A percentile compares a stretch with the other conserved stretches of the same genome.
Conservation (phyloP, 169 alveolate genomes). For the Plasmodium sp. region DNA sequence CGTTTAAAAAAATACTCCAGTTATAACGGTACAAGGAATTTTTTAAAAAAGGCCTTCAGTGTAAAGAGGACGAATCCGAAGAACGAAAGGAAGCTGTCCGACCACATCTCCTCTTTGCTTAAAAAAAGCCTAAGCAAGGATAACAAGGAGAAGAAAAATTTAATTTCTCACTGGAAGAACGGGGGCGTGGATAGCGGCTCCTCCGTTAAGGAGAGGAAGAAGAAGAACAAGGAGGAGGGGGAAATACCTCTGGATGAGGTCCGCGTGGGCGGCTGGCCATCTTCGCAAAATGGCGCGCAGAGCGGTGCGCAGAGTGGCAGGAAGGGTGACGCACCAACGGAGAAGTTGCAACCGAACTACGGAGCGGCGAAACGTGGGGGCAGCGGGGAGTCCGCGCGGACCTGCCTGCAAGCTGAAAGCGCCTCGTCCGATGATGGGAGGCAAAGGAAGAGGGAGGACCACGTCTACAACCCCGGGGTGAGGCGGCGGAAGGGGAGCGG, state of each 20-base stretch:
- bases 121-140: slow-evolving; percentile 18
- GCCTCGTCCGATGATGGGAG: not conserved
- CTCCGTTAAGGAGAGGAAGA: not conserved
- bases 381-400: not conserved
- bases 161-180: not conserved
- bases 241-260: not conserved
- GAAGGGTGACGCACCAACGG: not conserved
- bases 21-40: slow-evolving; percentile 31
- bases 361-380: not conserved
- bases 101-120: slow-evolving; percentile 45
- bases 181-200: not conserved
- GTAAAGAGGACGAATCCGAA: not conserved
- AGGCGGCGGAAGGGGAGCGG: not conserved
- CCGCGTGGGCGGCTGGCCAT: not conserved
- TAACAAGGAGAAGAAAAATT: not conserved
- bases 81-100: slow-evolving; percentile 53
- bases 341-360: not conserved
- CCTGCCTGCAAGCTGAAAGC: not conserved
- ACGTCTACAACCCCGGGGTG: not conserved
- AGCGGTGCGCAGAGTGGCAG: not conserved
- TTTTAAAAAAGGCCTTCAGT: slow-evolving; percentile 52
- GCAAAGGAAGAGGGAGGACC: not conserved
- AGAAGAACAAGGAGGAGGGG: not conserved
- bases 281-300: not conserved
- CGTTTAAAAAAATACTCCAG: slow-evolving; percentile 4